Conservation (phyloP, 2,329 filamentous ascomycete species). For the Colletotrichum sidae region DNA sequence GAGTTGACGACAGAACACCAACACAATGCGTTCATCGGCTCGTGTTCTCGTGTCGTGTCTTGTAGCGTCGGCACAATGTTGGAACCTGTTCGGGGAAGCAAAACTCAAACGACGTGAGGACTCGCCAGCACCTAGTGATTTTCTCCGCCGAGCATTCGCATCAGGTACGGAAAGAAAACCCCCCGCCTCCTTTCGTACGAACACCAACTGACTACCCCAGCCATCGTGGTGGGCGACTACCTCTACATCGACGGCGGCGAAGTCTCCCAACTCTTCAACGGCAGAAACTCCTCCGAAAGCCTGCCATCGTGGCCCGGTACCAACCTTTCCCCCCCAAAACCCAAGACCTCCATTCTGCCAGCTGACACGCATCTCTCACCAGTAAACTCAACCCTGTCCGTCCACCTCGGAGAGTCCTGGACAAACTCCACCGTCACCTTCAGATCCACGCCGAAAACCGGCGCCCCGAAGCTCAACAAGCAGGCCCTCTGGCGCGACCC, state of each 20-base stretch:
- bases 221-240: constrained; percentile 48
- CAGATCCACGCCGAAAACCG: constrained; percentile 43
- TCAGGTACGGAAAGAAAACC: constrained; percentile 11
- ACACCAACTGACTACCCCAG: constrained; percentile 8
- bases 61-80: background rate
- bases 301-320: constrained; percentile 42
- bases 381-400: constrained; percentile 50
- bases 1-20: no score
- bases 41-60: background rate
- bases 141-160: constrained; percentile 1
- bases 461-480: constrained; percentile 43
- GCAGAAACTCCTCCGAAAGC: constrained; percentile 37
- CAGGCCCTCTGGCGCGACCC: constrained; percentile 49
- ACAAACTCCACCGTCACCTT: constrained; percentile 47
- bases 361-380: background rate
- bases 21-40: background rate
- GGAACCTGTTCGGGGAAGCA: background rate
- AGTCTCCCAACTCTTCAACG: constrained; percentile 43
- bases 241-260: constrained; percentile 54
- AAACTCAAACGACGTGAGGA: background rate
- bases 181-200: constrained; percentile 17
- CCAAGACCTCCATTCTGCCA: background rate
- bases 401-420: constrained; percentile 48
- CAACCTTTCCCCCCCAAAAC: background rate
- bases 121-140: background rate